These are phyloP conservation scores for Dichotomopilus funicola DNA, from an alignment of 2,329 filamentous ascomycete genomes.

Conservation along the genomic window DNA sequence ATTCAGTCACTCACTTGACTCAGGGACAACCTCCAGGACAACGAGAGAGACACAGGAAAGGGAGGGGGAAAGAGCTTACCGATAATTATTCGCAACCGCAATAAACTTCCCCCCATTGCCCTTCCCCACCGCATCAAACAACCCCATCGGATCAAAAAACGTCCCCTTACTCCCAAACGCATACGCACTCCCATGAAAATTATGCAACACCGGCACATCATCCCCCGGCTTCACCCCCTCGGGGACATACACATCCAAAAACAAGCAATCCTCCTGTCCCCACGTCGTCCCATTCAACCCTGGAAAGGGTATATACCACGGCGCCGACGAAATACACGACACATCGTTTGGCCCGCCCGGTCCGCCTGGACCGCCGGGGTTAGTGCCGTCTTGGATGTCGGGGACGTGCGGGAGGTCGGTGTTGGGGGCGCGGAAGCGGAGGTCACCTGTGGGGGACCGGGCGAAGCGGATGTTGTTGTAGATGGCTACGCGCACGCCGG, in stretches of 20 bases:
- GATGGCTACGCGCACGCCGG: conserved; percentile 16
- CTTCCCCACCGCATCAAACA: conserved; percentile 16
- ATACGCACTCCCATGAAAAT: conserved; percentile 17
- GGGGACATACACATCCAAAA: conserved; percentile 22
- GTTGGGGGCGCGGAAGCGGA: conserved; percentile 22
- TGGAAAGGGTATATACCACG: neutral
- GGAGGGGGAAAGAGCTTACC: neutral
- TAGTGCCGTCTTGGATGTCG: conserved; percentile 16
- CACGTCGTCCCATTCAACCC: conserved; percentile 18
- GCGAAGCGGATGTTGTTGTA: conserved; percentile 27
- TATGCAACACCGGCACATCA: conserved; percentile 20
- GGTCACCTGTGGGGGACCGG: conserved; percentile 19
- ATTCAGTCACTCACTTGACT: too few relatives aligned
- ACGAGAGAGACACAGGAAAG: neutral
- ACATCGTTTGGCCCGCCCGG: neutral
- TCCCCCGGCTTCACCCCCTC: conserved; percentile 18
- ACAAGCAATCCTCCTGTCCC: conserved; percentile 22
- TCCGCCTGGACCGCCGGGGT: too few relatives aligned
- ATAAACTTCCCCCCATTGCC: conserved; percentile 16
- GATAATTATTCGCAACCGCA: conserved; percentile 21
- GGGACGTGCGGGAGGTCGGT: conserved; percentile 8
- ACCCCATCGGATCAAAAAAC: conserved; percentile 13
- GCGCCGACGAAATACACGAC: conserved; percentile 8
- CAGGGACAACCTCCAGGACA: neutral
- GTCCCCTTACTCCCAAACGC: conserved; percentile 22